phyloP scores from a whole-genome alignment of 2,329 filamentous ascomycete species.

The Penicillium corylophilum region DNA sequence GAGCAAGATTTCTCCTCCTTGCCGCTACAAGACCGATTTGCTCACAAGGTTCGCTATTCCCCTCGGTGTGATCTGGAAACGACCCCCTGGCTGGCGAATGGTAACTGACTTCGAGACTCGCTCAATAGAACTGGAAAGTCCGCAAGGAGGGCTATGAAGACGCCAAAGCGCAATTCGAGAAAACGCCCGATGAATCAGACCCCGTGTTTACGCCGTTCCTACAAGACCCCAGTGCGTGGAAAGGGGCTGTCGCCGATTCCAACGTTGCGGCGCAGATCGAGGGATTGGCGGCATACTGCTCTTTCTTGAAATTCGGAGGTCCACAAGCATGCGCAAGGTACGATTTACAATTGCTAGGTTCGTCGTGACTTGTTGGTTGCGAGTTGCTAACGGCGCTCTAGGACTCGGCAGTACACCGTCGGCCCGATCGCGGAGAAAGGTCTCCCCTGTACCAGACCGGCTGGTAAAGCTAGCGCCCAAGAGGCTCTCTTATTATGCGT shows the following conservation, averaged over 20 bases:
- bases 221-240: constrained; percentile 83
- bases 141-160: constrained; percentile 94
- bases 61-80: background rate
- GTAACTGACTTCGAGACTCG: constrained; percentile 21
- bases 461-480: constrained; percentile 80
- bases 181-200: constrained; percentile 79
- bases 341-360: constrained; percentile 13
- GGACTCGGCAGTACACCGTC: constrained; percentile 73
- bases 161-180: constrained; percentile 80
- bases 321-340: constrained; percentile 71
- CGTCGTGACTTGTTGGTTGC: background rate
- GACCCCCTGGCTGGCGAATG: background rate
- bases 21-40: constrained; percentile 43
- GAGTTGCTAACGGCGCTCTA: constrained; percentile 31
- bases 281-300: constrained; percentile 80
- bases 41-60: constrained; percentile 40
- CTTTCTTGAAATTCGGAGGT: constrained; percentile 89
- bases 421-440: constrained; percentile 86
- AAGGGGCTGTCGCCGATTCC: constrained; percentile 85
- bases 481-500: constrained; percentile 87
- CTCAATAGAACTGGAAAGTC: constrained; percentile 81
- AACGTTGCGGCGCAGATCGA: constrained; percentile 98
- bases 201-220: constrained; percentile 84
- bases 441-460: constrained; percentile 79
- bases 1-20: constrained; percentile 46